Base-by-base conservation (phyloP, 2,329 filamentous ascomycete species). In the Neoscytalidium dimidiatum region DNA sequence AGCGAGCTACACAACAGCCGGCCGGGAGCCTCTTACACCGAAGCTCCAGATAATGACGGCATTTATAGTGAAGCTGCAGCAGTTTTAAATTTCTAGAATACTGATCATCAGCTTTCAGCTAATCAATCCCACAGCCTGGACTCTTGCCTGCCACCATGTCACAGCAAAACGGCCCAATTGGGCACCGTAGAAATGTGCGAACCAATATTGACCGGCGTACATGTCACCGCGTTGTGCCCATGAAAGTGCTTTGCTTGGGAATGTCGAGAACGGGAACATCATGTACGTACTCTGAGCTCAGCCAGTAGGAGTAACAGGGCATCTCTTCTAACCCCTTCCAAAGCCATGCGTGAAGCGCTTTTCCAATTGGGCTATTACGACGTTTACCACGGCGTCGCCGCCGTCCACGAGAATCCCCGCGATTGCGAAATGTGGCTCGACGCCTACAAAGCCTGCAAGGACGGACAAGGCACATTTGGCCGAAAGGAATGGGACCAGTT, bases 201-300 rank as follows among this genome's bases (percentile, higher is more conserved):
- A 51, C 46, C 3, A 19, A 51, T 17, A 51, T 51, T n/a, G 46
- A 51, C 46, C 4, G 46, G 14, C 46, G 23, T 7, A 51, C 46
- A 31, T 51, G 46, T 7, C 3, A 31, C 23, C 31, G 51, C 4
- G 21, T 41, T 4, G 51, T 56, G 6, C 51, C 51, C 49, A 71
- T 70, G 74, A 73, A 76, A 56, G 70, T 78, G 21, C 71, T 79
- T 4, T 69, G 77, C 29, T 65, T 79, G 26, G 75, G 76, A 17
- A 71, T 72, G 26, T 73, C 72, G 29, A 68, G 75, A 33, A 75
- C 75, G 3, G 75, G 76, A 17, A 76, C 74, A 19, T 71, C 19
- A 23, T 49, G 33, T 58, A 64, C 66, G 68, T 66, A 29, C 26
- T 29, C 28, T 38, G 74, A 73, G 11, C 69, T 77, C 9, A 64